Conservation (phyloP, 1,284 basidiomycete species). For the Apiotrichum veenhuisii region DNA sequence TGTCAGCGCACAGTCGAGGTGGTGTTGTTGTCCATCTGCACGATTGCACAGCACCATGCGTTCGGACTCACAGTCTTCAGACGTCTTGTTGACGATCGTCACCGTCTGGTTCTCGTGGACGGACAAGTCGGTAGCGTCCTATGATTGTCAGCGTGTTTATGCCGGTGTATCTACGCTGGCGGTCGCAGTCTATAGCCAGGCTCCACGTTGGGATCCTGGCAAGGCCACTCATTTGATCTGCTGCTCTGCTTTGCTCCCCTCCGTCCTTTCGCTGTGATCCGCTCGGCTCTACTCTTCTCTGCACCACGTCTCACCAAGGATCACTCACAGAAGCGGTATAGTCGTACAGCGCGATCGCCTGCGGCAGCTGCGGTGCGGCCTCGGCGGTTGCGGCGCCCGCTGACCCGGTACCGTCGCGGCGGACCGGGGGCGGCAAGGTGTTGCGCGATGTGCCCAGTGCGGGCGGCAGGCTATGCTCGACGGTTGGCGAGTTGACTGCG, state of each 20-base stretch:
- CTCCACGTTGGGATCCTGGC: no score
- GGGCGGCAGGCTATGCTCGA: constrained; percentile 5
- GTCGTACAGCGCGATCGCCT: constrained; percentile 38
- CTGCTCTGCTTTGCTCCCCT: no score
- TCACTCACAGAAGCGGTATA: constrained; percentile 35
- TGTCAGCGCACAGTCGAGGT: background rate
- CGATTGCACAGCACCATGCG: no score
- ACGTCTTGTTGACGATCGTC: constrained; percentile 42
- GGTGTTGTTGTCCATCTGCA: no score
- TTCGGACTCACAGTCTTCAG: constrained; percentile 37
- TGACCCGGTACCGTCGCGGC: background rate
- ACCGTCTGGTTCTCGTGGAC: constrained; percentile 42
- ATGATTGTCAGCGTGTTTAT: constrained; percentile 13
- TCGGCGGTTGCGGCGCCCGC: background rate
- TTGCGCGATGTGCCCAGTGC: constrained; percentile 12
- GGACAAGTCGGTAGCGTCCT: constrained; percentile 37
- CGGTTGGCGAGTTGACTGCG: background rate
- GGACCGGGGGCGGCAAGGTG: constrained; percentile 21
- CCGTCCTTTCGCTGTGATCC: no score
- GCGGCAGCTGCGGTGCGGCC: background rate
- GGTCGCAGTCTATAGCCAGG: no score
- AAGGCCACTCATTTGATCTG: no score
- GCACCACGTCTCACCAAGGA: background rate
- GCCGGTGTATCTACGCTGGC: background rate
- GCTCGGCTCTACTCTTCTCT: no score